Evolutionary conservation across 2,329 filamentous ascomycete genomes (phyloP), one percentile per base, ranked within the genome.

Genomic region (Aspergillus jensenii): DNA sequence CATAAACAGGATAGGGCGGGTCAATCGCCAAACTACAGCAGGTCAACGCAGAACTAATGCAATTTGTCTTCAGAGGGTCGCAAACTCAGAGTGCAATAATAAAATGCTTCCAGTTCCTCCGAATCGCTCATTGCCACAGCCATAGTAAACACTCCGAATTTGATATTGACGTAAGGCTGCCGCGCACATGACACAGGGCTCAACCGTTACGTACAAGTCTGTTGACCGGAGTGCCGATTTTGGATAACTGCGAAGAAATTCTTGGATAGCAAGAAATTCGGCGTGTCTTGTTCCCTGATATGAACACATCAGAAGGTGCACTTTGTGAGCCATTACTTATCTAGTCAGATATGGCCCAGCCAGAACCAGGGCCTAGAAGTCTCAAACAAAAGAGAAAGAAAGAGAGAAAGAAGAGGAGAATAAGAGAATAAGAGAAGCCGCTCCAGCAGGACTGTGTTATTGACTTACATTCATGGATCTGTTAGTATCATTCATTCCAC

Each of bases 101-200:
- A 99, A 87, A 14, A 99, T 95, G 54, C 96, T 93, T 2, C 95
- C 95, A 15, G 92, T 96, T 33, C 96, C 95, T 7, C 95, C 95
- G 78, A 99, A 99, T 58, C 96, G 90, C 78, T 99, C 95, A 74
- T 99, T 99, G 67, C 90, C 86, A 59, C 93, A 96, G 4, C 95
- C 96, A 74, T 95, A 99, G 75, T 93, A 98, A 33, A 99, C 95
- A 65, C 89, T 89, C 61, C 89, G 86, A 74, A 99, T 92, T 14
- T 87, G 85, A 63, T 96, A 88, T 75, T 99, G 96, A 52, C 92
- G 87, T 51, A 99, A 83, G 53, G 96, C 86, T 6, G 92, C 96
- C 12, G 95, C 95, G 72, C 95, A 99, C 95, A 99, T 99, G 78
- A 99, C 91, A 74, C 95, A 99, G 4, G 95, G 95, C 77, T 99